phyloP scores from a whole-genome alignment of 2,329 filamentous ascomycete species.

The Knoxdaviesia capensis region DNA sequence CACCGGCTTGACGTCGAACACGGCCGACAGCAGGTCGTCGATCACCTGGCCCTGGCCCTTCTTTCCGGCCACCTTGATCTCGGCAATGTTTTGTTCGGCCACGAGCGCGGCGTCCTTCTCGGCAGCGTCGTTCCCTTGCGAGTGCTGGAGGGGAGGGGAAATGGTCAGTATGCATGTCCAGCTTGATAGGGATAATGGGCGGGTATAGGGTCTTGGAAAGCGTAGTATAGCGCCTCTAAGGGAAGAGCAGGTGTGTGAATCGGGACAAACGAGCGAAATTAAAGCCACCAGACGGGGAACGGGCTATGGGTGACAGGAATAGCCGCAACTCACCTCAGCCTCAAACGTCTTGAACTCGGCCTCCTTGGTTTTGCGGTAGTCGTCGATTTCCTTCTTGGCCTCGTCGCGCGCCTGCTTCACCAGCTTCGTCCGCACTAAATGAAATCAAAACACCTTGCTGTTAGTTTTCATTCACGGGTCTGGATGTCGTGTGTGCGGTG shows the following conservation, averaged over 20 bases:
- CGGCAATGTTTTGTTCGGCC: constrained; percentile 59
- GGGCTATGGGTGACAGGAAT: neutral
- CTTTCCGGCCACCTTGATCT: constrained; percentile 63
- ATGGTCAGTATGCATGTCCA: neutral
- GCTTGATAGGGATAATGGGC: neutral
- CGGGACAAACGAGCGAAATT: neutral
- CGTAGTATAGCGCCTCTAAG: too few relatives aligned
- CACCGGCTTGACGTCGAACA: constrained; percentile 64
- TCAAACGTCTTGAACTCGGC: constrained; percentile 91
- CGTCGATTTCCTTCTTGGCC: constrained; percentile 93
- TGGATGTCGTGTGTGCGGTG: too few relatives aligned
- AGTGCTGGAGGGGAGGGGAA: constrained; percentile 39
- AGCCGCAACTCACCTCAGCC: constrained; percentile 29
- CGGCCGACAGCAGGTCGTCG: constrained; percentile 64
- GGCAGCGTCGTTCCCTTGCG: constrained; percentile 66
- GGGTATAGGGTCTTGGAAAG: neutral
- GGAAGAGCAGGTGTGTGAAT: too few relatives aligned
- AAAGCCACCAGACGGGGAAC: neutral
- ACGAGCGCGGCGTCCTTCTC: constrained; percentile 63
- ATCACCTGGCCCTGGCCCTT: constrained; percentile 66
- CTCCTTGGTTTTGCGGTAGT: constrained; percentile 78
- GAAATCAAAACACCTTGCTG: too few relatives aligned
- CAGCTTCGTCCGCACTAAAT: constrained; percentile 60
- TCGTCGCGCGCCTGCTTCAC: constrained; percentile 93
- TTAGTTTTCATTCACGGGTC: too few relatives aligned